A percentile compares a stretch with the other conserved stretches of the same genome.
phyloP scores from a whole-genome alignment of 257 asterid genomes.

The Solanum etuberosum region DNA sequence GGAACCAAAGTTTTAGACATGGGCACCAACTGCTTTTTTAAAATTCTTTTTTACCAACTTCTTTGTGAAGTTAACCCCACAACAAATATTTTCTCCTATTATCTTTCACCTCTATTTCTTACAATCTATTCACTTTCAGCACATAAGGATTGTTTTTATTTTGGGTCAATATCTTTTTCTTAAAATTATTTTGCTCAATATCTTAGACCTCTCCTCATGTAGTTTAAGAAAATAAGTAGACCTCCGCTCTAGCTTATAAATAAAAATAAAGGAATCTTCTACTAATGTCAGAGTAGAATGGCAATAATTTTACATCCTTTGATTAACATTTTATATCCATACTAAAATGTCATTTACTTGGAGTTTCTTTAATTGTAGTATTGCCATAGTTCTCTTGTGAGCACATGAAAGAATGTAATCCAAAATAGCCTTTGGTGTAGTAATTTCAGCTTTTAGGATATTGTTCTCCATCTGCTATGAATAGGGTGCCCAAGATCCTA shows the following conservation, averaged over 20 bases:
- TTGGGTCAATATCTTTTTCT: not conserved
- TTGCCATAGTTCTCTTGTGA: not conserved
- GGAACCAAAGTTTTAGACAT: not conserved
- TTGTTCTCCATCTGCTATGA: not conserved
- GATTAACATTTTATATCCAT: not conserved
- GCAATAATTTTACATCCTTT: not conserved
- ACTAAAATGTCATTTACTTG: not conserved
- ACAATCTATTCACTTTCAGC: not conserved
- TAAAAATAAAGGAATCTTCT: not conserved
- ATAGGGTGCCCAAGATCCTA: not conserved
- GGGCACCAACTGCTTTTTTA: not conserved
- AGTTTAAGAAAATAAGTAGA: not conserved
- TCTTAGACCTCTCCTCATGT: not conserved
- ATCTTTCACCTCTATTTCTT: not conserved
- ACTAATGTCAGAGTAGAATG: not conserved
- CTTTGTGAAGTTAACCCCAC: not conserved
- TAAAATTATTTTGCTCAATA: not conserved
- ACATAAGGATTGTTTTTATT: not conserved
- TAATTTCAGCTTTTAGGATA: not conserved
- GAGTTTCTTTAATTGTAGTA: not conserved
- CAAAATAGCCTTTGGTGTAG: not conserved
- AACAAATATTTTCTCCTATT: not conserved
- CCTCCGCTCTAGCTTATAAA: not conserved
- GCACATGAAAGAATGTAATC: not conserved
- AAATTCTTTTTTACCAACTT: not conserved